A percentile compares a stretch with the other conserved stretches of the same genome.
Conservation (phyloP, 139 green algal species). For the Edaphochlamys debaryana region DNA sequence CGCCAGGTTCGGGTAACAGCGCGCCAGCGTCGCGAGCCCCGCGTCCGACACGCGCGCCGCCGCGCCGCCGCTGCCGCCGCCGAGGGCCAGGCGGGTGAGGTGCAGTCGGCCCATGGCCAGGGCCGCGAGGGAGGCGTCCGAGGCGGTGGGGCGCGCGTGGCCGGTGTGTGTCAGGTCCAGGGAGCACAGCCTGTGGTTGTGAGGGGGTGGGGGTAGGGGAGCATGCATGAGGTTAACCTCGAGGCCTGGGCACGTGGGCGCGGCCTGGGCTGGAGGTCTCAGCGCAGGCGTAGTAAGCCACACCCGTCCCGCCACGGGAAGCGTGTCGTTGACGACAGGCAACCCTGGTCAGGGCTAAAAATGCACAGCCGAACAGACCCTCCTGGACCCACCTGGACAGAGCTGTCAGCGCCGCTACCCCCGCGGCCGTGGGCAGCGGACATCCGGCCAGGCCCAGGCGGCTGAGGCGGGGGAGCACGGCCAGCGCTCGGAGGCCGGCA, state of each 20-base stretch:
- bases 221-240: too few species aligned
- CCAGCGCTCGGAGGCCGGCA: slow-evolving; percentile 49
- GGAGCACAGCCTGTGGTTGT: slow-evolving; percentile 10
- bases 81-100: slow-evolving; percentile 54
- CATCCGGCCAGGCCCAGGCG: slow-evolving; percentile 65
- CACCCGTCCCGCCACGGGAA: too few species aligned
- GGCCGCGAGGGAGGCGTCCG: slow-evolving; percentile 39
- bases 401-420: slow-evolving; percentile 40
- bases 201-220: too few species aligned
- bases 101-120: slow-evolving; percentile 39
- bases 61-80: slow-evolving; percentile 43
- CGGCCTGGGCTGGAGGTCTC: too few species aligned
- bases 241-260: too few species aligned
- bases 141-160: slow-evolving; percentile 46
- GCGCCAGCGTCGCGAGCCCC: neutral
- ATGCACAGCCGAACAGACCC: too few species aligned
- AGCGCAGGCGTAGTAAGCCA: too few species aligned
- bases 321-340: too few species aligned
- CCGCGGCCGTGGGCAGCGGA: slow-evolving; percentile 59
- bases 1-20: neutral
- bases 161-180: slow-evolving; percentile 52
- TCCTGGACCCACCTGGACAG: too few species aligned
- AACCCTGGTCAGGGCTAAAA: too few species aligned
- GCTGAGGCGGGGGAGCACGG: slow-evolving; percentile 33
- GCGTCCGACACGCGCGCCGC: slow-evolving; percentile 15